Conservation (phyloP, 2,329 filamentous ascomycete genomes). For the Arachnomyces sp. region DNA sequence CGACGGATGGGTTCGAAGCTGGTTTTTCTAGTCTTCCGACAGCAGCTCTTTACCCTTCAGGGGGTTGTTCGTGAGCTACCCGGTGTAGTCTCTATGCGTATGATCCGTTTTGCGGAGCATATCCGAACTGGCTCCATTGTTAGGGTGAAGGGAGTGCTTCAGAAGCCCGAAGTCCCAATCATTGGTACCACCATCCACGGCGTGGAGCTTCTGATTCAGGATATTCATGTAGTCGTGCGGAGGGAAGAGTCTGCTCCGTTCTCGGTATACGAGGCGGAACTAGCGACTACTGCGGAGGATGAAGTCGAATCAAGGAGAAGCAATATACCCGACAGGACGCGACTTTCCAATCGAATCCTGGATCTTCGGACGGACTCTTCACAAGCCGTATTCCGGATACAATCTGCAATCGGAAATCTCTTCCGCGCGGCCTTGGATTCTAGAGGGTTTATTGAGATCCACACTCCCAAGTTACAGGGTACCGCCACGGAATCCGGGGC, state of each 20-base stretch:
- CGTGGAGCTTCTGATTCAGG: constrained; percentile 65
- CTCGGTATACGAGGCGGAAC: constrained; percentile 63
- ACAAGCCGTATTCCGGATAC: constrained; percentile 80
- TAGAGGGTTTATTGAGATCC: constrained; percentile 81
- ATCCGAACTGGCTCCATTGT: constrained; percentile 72
- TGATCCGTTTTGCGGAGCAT: constrained; percentile 83
- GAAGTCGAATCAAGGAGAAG: constrained; percentile 48
- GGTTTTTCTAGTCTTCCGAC: constrained; percentile 78
- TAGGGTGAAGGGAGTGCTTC: constrained; percentile 65
- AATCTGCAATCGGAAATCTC: constrained; percentile 68
- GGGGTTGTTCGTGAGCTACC: constrained; percentile 63
- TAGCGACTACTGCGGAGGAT: constrained; percentile 50
- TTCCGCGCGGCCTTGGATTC: constrained; percentile 71
- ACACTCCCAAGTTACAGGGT: constrained; percentile 85
- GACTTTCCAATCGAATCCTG: constrained; percentile 70
- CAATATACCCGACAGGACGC: constrained; percentile 63
- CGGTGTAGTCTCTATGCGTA: constrained; percentile 59
- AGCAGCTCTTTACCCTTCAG: constrained; percentile 76
- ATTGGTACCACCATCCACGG: constrained; percentile 68
- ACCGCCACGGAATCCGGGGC: constrained; percentile 85
- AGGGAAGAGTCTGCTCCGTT: constrained; percentile 59
- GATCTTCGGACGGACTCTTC: constrained; percentile 80
- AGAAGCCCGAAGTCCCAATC: constrained; percentile 65
- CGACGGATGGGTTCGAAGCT: constrained; percentile 74
- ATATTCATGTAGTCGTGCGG: constrained; percentile 55